Conservation (phyloP, 2,329 filamentous ascomycete genomes). For the Calycina marina region DNA sequence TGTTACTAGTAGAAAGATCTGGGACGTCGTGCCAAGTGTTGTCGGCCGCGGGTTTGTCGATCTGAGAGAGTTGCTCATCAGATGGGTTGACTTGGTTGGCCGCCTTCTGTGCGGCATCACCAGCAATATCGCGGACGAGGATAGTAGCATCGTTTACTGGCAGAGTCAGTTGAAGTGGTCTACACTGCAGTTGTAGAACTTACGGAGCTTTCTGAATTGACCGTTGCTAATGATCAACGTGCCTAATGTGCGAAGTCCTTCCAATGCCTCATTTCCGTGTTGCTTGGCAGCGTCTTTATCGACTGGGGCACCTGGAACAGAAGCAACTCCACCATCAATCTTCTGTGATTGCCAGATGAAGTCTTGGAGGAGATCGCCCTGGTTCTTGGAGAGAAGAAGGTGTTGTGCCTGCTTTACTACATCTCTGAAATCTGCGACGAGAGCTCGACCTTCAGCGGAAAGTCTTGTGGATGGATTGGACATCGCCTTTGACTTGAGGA, state of each 20-base stretch:
- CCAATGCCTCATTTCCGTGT: slow-evolving; percentile 68
- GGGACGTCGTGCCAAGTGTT: slow-evolving; percentile 90
- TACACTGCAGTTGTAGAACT: slow-evolving; percentile 1
- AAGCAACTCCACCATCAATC: slow-evolving; percentile 48
- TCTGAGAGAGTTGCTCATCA: slow-evolving; percentile 59
- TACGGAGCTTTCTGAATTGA: slow-evolving; percentile 34
- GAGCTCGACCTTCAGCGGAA: slow-evolving; percentile 64
- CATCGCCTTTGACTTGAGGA: slow-evolving; percentile 57
- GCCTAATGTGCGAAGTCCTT: slow-evolving; percentile 77
- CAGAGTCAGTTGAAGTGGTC: slow-evolving; percentile 2
- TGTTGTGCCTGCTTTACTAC: slow-evolving; percentile 76
- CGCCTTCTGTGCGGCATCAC: slow-evolving; percentile 72
- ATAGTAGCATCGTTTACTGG: slow-evolving; percentile 63
- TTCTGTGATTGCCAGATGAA: slow-evolving; percentile 91
- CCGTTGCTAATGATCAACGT: slow-evolving; percentile 88
- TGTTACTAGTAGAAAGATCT: slow-evolving; percentile 51
- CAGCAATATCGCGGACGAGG: slow-evolving; percentile 77
- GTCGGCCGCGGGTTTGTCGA: slow-evolving; percentile 75
- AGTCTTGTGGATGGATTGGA: slow-evolving; percentile 59
- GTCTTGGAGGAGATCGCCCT: slow-evolving; percentile 86
- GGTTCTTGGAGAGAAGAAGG: slow-evolving; percentile 82
- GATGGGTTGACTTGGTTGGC: slow-evolving; percentile 63
- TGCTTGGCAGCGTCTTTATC: slow-evolving; percentile 65
- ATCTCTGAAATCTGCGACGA: slow-evolving; percentile 63
- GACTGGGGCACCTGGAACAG: slow-evolving; percentile 49